A percentile compares a stretch with the other conserved stretches of the same genome.
These are phyloP conservation scores for Gossypium schwendimanii DNA, from an alignment of 441 rosid genomes.

Conservation along the genomic window DNA sequence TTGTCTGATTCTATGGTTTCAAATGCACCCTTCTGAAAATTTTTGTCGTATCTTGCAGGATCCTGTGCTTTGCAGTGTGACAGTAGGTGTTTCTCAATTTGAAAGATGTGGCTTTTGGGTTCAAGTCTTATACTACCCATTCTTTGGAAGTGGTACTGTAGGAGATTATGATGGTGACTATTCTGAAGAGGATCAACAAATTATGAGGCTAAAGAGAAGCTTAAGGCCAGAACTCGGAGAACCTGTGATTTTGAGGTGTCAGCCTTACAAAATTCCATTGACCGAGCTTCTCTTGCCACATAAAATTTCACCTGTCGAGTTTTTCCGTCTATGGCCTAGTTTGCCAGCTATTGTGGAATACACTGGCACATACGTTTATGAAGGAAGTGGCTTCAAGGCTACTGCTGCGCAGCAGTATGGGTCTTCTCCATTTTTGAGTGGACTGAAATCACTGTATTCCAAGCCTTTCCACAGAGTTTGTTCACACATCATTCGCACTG, in stretches of 20 bases:
- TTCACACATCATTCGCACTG: constrained; percentile 86
- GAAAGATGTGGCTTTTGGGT: constrained; percentile 95
- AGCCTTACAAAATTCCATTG: constrained; percentile 92
- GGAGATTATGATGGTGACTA: constrained; percentile 86
- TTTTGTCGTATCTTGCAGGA: constrained; percentile 37
- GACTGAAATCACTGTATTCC: constrained; percentile 80
- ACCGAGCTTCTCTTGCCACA: constrained; percentile 94
- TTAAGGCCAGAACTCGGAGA: constrained; percentile 85
- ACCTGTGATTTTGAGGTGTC: constrained; percentile 92
- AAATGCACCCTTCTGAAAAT: background rate
- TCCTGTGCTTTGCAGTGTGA: constrained; percentile 87
- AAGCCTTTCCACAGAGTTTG: constrained; percentile 94
- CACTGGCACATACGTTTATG: constrained; percentile 80
- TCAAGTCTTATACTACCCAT: constrained; percentile 92
- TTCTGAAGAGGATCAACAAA: constrained; percentile 84
- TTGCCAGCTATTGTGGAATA: constrained; percentile 86
- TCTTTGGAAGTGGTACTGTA: constrained; percentile 75
- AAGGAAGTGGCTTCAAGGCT: constrained; percentile 98
- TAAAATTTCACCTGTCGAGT: constrained; percentile 92
- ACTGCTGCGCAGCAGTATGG: constrained; percentile 99
- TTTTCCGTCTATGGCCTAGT: constrained; percentile 98
- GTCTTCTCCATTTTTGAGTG: constrained; percentile 89
- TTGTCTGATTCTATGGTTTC: background rate
- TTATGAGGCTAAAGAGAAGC: constrained; percentile 73
- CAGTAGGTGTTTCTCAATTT: constrained; percentile 92